A percentile compares a stretch with the other conserved stretches of the same genome.
Conservation (phyloP, 768 basidiomycete species). For the Trametes cingulata region DNA sequence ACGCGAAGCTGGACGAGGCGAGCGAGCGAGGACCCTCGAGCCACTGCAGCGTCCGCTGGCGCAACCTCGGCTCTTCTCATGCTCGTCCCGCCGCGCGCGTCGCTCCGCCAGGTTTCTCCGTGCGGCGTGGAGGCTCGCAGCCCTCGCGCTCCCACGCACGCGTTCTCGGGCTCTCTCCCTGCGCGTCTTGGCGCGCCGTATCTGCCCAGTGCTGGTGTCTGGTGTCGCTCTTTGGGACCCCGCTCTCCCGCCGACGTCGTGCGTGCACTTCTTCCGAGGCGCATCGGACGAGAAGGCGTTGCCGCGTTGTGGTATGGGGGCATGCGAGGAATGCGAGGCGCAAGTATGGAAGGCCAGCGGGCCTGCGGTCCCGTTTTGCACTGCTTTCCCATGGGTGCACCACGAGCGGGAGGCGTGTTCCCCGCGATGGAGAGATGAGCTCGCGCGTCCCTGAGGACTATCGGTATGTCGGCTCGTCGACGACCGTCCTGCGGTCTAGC, state of each 20-base stretch:
- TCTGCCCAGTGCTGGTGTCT: background rate
- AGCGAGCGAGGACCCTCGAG: background rate
- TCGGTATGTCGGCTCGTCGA: background rate
- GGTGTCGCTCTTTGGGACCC: background rate
- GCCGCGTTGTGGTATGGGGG: background rate
- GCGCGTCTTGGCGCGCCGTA: background rate
- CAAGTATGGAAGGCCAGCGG: background rate
- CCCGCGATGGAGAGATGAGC: background rate
- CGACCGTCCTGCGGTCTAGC: background rate
- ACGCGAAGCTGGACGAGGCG: background rate
- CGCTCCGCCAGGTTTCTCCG: slow-evolving; percentile 12
- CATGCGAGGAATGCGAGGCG: background rate
- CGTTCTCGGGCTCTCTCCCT: slow-evolving; percentile 1
- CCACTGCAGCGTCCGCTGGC: slow-evolving; percentile 2
- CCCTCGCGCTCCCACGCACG: slow-evolving; percentile 1
- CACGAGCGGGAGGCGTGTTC: background rate
- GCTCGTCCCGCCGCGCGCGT: slow-evolving; percentile 14
- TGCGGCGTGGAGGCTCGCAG: background rate
- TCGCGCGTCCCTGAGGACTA: background rate
- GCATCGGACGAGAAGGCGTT: background rate
- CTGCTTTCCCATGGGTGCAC: background rate
- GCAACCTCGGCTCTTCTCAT: slow-evolving; percentile 22
- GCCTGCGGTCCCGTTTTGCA: background rate
- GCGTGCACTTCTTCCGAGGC: background rate
- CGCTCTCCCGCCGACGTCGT: background rate